These are phyloP conservation scores for Collybiopsis confluens DNA, from an alignment of 768 basidiomycete genomes.

Conservation along the genomic window DNA sequence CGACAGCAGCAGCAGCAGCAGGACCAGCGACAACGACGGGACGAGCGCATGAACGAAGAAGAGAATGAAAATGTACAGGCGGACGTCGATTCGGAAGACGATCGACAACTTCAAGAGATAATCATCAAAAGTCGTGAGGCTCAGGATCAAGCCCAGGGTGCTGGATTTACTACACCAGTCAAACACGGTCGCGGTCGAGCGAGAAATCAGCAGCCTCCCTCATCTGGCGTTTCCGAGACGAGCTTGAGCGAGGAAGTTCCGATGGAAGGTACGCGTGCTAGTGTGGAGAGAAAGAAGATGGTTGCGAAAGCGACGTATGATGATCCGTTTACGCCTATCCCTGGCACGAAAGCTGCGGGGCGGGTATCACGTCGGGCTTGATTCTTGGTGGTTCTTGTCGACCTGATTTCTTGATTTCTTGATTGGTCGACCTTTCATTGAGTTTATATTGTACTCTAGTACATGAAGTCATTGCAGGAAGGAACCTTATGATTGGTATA, in stretches of 20 bases:
- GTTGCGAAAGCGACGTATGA: slow-evolving; percentile 25
- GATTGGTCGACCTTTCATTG: no score
- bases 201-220: not conserved
- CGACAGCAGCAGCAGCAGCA: not conserved
- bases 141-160: not conserved
- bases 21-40: not conserved
- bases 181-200: slow-evolving; percentile 7
- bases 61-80: not conserved
- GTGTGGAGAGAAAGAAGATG: slow-evolving; percentile 26
- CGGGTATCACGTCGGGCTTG: slow-evolving; percentile 11
- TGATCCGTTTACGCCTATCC: slow-evolving; percentile 32
- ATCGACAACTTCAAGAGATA: not conserved
- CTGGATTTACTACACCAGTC: slow-evolving; percentile 16
- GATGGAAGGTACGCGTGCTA: slow-evolving; percentile 32
- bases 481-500: no score
- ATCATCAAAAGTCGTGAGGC: not conserved
- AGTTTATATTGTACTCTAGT: slow-evolving; percentile 9
- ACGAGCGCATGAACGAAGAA: not conserved
- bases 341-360: slow-evolving; percentile 30
- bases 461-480: not conserved
- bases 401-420: no score
- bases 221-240: slow-evolving; percentile 11
- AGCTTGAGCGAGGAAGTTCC: slow-evolving; percentile 32
- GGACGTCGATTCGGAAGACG: not conserved
- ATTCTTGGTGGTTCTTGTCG: no score